Evolutionary conservation across 352 stramenopile species (phyloP), one percentile per base, ranked within the genome.

Genomic region (Phytophthora foliorum): DNA sequence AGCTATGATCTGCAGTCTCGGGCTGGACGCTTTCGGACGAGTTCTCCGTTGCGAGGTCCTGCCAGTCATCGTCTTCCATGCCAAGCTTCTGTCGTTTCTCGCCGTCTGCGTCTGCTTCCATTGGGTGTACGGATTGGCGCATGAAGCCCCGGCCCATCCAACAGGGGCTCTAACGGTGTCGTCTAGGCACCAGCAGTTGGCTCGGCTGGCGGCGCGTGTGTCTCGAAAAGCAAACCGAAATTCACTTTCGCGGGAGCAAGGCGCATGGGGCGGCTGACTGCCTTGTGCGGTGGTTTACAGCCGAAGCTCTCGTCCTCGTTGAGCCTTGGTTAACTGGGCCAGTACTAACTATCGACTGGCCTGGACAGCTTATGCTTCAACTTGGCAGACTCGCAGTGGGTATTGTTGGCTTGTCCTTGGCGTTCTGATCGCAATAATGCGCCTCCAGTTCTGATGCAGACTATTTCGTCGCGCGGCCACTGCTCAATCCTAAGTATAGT

Each of bases 61-160:
- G 60, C 56, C 46, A 69, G 21, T 67, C 67, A 63, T 74, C 57
- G 36, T 72, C 57, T 45, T 66, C 65, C 57, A 48, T 52, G 38
- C 29, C 61, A 7, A 72, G 11, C 50, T 72, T 75, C 54, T 39
- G 24, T 55, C 54, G 39, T 24, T 22, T 42, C 14, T 60, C 53
- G 50, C 62, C 56, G 48, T 72, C 54, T 68, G 45, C 57, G 13
- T 51, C 60, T 54, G 39, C 22, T 54, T 78, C 69, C 73, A 93
- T 92, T 34, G 83, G 85, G 69, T 93, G 79, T 50, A 92, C 82
- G 44, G 82, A 80, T 69, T 88, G 82, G 29, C 72, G 79, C 60
- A 86, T 89, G 52, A 91, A 80, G 76, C 73, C 81, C 72, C 78
- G n/a, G 70, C 74, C 57, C 72, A 82, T 80, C 54, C 72, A 86